These are phyloP conservation scores for barley (Hordeum vulgare) DNA, from an alignment of 176 grass and related monocot species.

Conservation along the genomic window MorexV3_pseudomolecules_assembly NC_058522.1:578585445-578585944, in stretches of 20 bases:
- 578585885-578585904: not conserved
- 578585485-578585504: not conserved
- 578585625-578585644: not conserved
- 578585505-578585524: not conserved
- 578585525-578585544: not conserved
- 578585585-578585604: not conserved
- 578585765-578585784: not conserved
- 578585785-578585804: not conserved
- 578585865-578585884: not conserved
- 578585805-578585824: not conserved
- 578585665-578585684: no score
- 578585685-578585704: not conserved
- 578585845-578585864: not conserved
- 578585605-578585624: not conserved
- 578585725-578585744: not conserved
- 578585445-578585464: slow-evolving; percentile 5
- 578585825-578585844: not conserved
- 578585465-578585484: not conserved
- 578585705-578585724: not conserved
- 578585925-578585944: not conserved
- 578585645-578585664: not conserved
- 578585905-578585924: not conserved
- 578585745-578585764: slow-evolving; percentile 15
- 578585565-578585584: not conserved
- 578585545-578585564: not conserved